phyloP scores from a whole-genome alignment of 2,329 filamentous ascomycete genomes.

The Emergomyces pasteurianus region DNA sequence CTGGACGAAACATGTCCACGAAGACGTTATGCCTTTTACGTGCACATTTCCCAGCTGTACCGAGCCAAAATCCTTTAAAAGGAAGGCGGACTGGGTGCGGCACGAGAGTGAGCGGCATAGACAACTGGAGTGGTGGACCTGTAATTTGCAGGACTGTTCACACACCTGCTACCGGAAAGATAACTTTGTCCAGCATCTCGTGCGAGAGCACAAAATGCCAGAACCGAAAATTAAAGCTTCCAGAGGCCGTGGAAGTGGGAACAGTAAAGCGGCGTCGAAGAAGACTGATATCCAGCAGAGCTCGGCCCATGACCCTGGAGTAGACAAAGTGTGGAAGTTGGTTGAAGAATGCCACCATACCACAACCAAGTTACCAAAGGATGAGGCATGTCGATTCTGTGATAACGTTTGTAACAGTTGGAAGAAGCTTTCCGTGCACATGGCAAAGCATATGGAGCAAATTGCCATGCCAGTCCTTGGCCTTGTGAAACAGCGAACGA shows the following conservation, averaged over 20 bases:
- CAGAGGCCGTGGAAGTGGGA: conserved; percentile 51
- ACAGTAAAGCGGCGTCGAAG: conserved; percentile 26
- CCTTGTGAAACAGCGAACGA: conserved; percentile 33
- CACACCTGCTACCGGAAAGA: conserved; percentile 80
- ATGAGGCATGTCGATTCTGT: conserved; percentile 81
- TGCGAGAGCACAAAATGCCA: conserved; percentile 75
- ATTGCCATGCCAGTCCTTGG: conserved; percentile 69
- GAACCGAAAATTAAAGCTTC: conserved; percentile 68
- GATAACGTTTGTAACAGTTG: conserved; percentile 67
- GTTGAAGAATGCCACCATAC: conserved; percentile 67
- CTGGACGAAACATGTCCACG: conserved; percentile 93
- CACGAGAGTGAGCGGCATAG: conserved; percentile 88
- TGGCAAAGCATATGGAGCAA: conserved; percentile 90
- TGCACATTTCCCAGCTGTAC: conserved; percentile 77
- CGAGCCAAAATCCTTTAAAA: conserved; percentile 84
- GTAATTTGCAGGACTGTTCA: conserved; percentile 65
- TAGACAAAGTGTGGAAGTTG: conserved; percentile 61
- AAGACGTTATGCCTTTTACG: conserved; percentile 85
- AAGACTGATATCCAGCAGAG: conserved; percentile 17
- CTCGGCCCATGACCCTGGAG: conserved; percentile 22
- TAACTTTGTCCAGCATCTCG: conserved; percentile 86
- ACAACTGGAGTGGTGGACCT: conserved; percentile 84
- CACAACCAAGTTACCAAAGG: conserved; percentile 51
- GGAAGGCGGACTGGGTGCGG: conserved; percentile 90
- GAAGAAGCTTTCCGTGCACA: conserved; percentile 89